A percentile compares a stretch with the other conserved stretches of the same genome.
These are phyloP conservation scores for Ophiostoma sp. DNA, from an alignment of 2,329 filamentous ascomycete genomes.

Conservation along the genomic window DNA sequence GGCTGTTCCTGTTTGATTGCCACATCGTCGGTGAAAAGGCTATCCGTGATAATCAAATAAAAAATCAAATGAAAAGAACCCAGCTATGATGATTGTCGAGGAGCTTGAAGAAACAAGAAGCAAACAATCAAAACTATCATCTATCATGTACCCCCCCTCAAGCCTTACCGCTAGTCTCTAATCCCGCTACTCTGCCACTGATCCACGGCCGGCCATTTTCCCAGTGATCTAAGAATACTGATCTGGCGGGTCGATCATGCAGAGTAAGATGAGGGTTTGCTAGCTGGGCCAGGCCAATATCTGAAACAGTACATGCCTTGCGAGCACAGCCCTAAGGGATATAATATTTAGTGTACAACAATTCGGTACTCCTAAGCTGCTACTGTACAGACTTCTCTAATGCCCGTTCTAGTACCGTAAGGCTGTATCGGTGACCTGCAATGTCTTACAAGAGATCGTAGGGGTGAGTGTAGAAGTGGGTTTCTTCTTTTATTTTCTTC, in stretches of 20 bases:
- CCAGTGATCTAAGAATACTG: neutral
- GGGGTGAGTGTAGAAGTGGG: no score
- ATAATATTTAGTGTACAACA: no score
- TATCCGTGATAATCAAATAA: neutral
- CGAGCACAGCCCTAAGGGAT: no score
- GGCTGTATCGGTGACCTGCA: neutral
- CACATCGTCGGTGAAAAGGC: neutral
- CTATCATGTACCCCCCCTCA: no score
- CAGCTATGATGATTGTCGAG: neutral
- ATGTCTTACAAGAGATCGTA: neutral
- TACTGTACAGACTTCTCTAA: neutral
- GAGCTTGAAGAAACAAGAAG: neutral
- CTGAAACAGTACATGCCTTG: neutral
- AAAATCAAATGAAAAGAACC: neutral
- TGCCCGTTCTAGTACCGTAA: neutral
- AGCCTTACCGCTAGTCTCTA: neutral
- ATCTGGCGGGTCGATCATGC: constrained; percentile 5
- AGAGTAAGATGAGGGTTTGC: neutral
- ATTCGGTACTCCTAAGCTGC: neutral
- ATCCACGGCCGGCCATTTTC: neutral
- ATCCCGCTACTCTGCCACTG: neutral
- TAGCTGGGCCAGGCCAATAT: neutral
- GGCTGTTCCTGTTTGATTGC: neutral
- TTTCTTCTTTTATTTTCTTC: no score
- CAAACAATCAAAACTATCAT: neutral